Evolutionary conservation across 2,329 filamentous ascomycete species (phyloP).

Genomic region (Pseudogymnoascus sp.): DNA sequence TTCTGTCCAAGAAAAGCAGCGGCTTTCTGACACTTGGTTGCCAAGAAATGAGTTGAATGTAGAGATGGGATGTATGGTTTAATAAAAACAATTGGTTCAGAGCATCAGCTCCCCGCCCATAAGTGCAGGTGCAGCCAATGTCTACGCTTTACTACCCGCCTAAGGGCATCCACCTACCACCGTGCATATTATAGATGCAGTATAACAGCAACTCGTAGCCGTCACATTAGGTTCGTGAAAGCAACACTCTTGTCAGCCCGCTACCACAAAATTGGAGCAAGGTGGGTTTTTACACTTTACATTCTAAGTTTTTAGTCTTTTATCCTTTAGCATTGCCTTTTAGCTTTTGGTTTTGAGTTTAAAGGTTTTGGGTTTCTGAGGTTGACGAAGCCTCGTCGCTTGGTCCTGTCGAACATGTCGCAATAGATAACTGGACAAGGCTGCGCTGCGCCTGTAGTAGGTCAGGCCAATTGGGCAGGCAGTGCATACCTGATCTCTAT

Average conservation of each 20-base stretch:
- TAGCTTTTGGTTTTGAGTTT: no score
- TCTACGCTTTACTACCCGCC: background rate
- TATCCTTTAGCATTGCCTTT: no score
- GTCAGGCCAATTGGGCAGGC: background rate
- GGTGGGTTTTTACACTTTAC: background rate
- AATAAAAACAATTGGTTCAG: no score
- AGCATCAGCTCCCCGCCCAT: background rate
- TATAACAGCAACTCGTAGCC: background rate
- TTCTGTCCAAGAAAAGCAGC: background rate
- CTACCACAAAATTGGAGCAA: background rate
- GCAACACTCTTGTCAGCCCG: background rate
- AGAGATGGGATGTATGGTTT: background rate
- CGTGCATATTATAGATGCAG: no score
- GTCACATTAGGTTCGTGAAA: background rate
- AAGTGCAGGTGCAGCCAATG: background rate
- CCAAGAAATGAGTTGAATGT: background rate
- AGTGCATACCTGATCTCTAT: background rate
- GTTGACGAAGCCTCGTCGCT: no score
- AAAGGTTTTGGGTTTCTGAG: no score
- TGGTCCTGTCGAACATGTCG: background rate
- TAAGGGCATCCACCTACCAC: background rate
- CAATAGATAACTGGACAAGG: background rate
- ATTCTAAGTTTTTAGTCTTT: no score
- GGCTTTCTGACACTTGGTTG: no score
- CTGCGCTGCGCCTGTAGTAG: background rate